These are phyloP conservation scores for Cenchrus fungigraminus DNA, from an alignment of 176 grass and related monocot genomes.

Conservation along the genomic window DNA sequence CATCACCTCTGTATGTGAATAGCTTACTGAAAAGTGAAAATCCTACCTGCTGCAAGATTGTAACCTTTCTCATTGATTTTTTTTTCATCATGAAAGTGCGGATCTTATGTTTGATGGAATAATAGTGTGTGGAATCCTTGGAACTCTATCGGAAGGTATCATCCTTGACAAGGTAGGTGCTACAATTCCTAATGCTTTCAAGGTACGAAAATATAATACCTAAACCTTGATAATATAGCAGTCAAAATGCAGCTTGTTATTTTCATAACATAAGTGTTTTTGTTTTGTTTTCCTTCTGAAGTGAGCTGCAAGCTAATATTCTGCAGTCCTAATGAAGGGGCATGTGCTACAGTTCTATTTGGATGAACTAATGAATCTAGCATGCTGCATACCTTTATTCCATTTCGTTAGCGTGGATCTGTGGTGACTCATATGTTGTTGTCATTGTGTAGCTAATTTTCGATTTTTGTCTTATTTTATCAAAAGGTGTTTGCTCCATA, in stretches of 20 bases:
- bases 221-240: not conserved
- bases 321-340: not conserved
- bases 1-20: too few relatives aligned
- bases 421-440: too few relatives aligned
- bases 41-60: too few relatives aligned
- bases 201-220: constrained; percentile 50
- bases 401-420: too few relatives aligned
- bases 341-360: too few relatives aligned
- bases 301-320: constrained; percentile 11
- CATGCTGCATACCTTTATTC: too few relatives aligned
- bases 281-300: not conserved
- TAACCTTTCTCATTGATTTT: constrained; percentile 29
- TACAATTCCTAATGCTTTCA: constrained; percentile 95
- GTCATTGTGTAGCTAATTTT: too few relatives aligned
- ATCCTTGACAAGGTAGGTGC: constrained; percentile 82
- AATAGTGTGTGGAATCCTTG: constrained; percentile 96
- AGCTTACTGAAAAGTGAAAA: too few relatives aligned
- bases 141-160: constrained; percentile 89
- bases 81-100: constrained; percentile 71
- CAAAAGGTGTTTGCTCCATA: too few relatives aligned
- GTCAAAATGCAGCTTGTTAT: constrained; percentile 7
- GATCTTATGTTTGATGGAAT: constrained; percentile 96
- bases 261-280: not conserved
- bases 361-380: too few relatives aligned
- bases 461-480: too few relatives aligned